These are phyloP conservation scores for Dispira simplex DNA, from an alignment of 192 early-diverging fungal genomes.

Conservation along the genomic window DNA sequence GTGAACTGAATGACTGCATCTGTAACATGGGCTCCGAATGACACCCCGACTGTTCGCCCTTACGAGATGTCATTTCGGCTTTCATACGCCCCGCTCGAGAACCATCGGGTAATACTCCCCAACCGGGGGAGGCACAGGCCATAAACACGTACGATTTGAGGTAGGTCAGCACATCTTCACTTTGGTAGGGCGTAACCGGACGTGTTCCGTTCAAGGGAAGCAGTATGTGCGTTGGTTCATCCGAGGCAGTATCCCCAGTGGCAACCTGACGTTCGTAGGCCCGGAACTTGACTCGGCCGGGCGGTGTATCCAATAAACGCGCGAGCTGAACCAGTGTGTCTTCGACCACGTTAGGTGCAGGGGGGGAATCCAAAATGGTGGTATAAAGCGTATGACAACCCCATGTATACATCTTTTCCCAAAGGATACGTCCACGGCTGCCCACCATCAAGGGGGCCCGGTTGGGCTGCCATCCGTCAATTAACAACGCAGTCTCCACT, in stretches of 20 bases:
- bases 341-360: neutral
- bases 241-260: neutral
- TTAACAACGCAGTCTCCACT: neutral
- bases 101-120: no score
- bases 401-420: neutral
- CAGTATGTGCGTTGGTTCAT: neutral
- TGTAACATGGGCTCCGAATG: no score
- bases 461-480: neutral
- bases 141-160: constrained; percentile 1
- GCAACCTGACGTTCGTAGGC: neutral
- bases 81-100: no score
- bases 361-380: neutral
- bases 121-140: neutral
- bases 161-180: neutral
- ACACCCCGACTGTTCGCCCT: no score
- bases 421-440: neutral
- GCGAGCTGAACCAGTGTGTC: constrained; percentile 1
- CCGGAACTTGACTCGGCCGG: neutral
- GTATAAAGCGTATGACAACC: neutral
- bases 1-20: no score
- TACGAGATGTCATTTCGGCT: no score
- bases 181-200: neutral
- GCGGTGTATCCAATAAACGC: neutral
- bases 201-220: neutral
- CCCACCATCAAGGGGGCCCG: neutral